phyloP scores from a whole-genome alignment of 2,329 filamentous ascomycete species.

The Chaetomium globosum region DNA sequence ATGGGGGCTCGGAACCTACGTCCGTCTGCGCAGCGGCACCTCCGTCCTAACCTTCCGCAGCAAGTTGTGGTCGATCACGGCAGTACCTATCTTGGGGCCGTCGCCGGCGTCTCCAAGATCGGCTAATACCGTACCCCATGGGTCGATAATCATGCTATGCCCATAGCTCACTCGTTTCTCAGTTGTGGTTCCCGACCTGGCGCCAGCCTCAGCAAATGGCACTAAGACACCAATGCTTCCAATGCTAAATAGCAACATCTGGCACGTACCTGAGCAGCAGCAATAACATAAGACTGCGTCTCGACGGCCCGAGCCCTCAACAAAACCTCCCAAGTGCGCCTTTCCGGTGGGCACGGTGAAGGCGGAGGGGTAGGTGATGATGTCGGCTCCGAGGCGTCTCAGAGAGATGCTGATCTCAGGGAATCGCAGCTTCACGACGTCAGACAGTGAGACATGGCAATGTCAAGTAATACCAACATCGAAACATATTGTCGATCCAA shows the following conservation, averaged over 20 bases:
- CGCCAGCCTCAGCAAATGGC: background rate
- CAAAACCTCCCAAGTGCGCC: constrained; percentile 85
- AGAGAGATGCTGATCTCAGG: constrained; percentile 40
- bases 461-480: constrained; percentile 68
- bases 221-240: background rate
- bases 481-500: constrained; percentile 86
- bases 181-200: constrained; percentile 51
- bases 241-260: background rate
- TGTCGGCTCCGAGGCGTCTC: constrained; percentile 58
- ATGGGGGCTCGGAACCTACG: constrained; percentile 46
- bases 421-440: constrained; percentile 31
- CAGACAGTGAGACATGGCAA: background rate
- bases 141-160: constrained; percentile 80
- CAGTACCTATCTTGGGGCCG: constrained; percentile 56
- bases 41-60: constrained; percentile 53
- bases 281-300: constrained; percentile 83
- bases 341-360: constrained; percentile 85
- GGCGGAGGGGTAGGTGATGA: constrained; percentile 84
- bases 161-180: constrained; percentile 81
- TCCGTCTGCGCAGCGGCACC: constrained; percentile 57
- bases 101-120: constrained; percentile 54
- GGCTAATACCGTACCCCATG: constrained; percentile 77
- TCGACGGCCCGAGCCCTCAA: constrained; percentile 83
- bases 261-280: constrained; percentile 67
- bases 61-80: constrained; percentile 55